These are phyloP conservation scores for Pyrenula massariospora DNA, from an alignment of 495 filamentous ascomycete genomes.

Conservation along the genomic window DNA sequence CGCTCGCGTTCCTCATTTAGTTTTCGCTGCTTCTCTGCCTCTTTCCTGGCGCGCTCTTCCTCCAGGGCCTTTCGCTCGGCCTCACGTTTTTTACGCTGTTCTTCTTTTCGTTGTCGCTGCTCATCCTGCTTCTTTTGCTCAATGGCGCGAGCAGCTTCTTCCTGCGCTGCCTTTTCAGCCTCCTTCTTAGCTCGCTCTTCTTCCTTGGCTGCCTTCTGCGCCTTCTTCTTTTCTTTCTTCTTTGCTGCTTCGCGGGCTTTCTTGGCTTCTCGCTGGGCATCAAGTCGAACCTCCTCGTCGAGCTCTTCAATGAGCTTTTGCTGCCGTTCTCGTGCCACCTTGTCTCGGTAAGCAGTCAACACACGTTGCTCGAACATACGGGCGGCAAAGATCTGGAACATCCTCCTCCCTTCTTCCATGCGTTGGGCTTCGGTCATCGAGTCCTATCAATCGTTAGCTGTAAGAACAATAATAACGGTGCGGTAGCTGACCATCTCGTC, in stretches of 20 bases:
- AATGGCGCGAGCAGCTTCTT: slow-evolving; percentile 60
- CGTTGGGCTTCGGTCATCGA: slow-evolving; percentile 96
- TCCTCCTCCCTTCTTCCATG: slow-evolving; percentile 95
- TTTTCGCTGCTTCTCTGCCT: slow-evolving; percentile 66
- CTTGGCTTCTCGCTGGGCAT: slow-evolving; percentile 74
- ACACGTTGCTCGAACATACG: slow-evolving; percentile 99
- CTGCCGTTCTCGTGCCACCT: slow-evolving; percentile 85
- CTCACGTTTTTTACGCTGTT: slow-evolving; percentile 84
- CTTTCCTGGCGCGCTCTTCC: slow-evolving; percentile 70
- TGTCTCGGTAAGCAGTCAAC: slow-evolving; percentile 92
- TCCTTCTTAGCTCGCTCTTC: slow-evolving; percentile 82
- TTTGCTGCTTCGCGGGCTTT: slow-evolving; percentile 88
- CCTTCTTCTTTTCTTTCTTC: slow-evolving; percentile 77
- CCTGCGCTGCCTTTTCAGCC: slow-evolving; percentile 84
- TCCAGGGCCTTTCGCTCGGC: slow-evolving; percentile 84
- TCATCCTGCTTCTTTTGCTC: slow-evolving; percentile 77
- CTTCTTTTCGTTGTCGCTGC: slow-evolving; percentile 66
- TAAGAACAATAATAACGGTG: slow-evolving; percentile 18
- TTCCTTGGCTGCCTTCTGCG: slow-evolving; percentile 75
- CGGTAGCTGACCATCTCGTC: slow-evolving; percentile 62
- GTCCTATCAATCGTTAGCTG: slow-evolving; percentile 47
- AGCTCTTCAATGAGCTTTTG: slow-evolving; percentile 85
- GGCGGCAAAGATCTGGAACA: slow-evolving; percentile 99
- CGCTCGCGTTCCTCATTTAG: slow-evolving; percentile 74
- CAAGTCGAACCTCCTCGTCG: slow-evolving; percentile 64